Evolutionary conservation across 2,329 filamentous ascomycete genomes (phyloP), one percentile per base, ranked within the genome.

Genomic region (Leptographium galeiforme): DNA sequence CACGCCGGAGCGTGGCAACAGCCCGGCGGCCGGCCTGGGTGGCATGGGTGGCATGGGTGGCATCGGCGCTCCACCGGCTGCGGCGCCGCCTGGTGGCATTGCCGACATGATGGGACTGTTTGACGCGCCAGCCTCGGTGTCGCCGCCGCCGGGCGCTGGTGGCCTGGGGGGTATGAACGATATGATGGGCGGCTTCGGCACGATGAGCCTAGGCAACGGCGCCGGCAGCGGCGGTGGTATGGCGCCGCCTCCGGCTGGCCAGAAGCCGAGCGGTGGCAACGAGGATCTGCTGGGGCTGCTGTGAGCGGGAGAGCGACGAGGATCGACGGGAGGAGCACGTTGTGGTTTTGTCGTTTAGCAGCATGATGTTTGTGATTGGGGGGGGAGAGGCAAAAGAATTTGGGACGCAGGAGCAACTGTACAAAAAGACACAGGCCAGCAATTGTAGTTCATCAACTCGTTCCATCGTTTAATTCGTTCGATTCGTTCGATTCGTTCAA

Each of bases 111-210:
- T 81, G 69, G 84, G 82, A 54, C 73, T 88, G 65, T 87, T 87
- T 56, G 84, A 85, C 50, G 81, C 79, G 3, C 80, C 81, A 16
- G 72, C 76, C 8, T 4, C 51, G 2, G 45, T 53, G 13, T 43
- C 6, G 62, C 67, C 54, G 61, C 65, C 52, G 36, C 61, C 57
- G 53, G 65, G 55, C 48, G 57, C 53, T 14, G 39, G 46, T 19
- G 44, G 34, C 10, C 41, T 36, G 1, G 87, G 82, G 5, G 87
- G 83, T 53, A 79, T 95, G 75, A 87, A 87, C 59, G 90, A 97
- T 68, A 72, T 98, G 63, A 85, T 96, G 74, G 89, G 89, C 63
- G 90, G 90, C 1, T 94, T 98, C 64, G 87, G 83, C 33, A 82
- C 81, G 6, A 74, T 98, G 70, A 83, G 88, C 69, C 73, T 98